Conservation (phyloP, 208 protist species). For the Trichomonas gallinae region DNA sequence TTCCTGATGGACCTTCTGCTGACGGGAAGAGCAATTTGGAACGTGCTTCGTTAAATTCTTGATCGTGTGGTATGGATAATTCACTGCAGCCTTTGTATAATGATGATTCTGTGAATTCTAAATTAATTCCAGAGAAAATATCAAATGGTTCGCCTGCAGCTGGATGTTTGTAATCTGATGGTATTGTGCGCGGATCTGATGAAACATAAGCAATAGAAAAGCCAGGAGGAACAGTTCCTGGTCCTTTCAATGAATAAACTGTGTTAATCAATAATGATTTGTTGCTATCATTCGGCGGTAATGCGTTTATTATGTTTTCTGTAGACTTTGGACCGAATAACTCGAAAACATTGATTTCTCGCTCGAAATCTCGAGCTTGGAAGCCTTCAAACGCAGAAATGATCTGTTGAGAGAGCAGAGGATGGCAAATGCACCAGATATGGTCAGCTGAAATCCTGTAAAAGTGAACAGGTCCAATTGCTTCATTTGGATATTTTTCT, state of each 20-base stretch:
- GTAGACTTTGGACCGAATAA: neutral
- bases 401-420: neutral
- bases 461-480: neutral
- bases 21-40: neutral
- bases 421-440: neutral
- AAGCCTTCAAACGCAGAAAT: neutral
- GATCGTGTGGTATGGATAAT: neutral
- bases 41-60: neutral
- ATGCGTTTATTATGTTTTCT: neutral
- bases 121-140: neutral
- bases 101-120: neutral
- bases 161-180: neutral
- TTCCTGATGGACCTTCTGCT: neutral
- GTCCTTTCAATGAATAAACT: neutral
- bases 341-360: neutral
- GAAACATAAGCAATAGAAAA: neutral
- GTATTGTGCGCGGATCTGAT: neutral
- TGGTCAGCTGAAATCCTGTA: neutral
- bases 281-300: neutral
- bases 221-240: neutral
- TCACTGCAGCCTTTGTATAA: neutral
- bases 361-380: neutral
- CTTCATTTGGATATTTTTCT: neutral
- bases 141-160: neutral
- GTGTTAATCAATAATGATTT: neutral